Evolutionary conservation across 2,329 filamentous ascomycete species (phyloP).

Genomic region (Pyrenophora teres): DNA sequence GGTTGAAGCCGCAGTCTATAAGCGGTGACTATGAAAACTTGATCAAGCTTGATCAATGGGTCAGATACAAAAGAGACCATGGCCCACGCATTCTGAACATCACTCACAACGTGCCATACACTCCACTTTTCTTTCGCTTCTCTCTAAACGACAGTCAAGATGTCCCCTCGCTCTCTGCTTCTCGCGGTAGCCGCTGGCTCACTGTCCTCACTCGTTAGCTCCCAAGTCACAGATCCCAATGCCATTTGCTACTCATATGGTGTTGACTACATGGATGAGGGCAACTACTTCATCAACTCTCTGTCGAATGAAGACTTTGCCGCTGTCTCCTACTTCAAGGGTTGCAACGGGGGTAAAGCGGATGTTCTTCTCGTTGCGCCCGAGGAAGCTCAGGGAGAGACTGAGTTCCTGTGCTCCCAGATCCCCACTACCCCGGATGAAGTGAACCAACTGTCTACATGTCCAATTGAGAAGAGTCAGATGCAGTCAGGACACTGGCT

Average conservation of each 20-base stretch:
- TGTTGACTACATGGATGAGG: slow-evolving; percentile 52
- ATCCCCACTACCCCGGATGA: slow-evolving; percentile 49
- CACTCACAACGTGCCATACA: slow-evolving; percentile 3
- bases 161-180: slow-evolving; percentile 30
- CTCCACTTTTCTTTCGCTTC: slow-evolving; percentile 9
- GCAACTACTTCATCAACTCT: slow-evolving; percentile 54
- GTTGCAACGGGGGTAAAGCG: slow-evolving; percentile 49
- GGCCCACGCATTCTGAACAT: slow-evolving; percentile 12
- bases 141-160: slow-evolving; percentile 13
- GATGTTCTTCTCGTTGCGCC: slow-evolving; percentile 50
- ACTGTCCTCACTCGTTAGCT: slow-evolving; percentile 31
- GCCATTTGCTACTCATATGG: slow-evolving; percentile 45
- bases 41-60: slow-evolving; percentile 9
- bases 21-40: slow-evolving; percentile 13
- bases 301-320: slow-evolving; percentile 50
- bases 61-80: slow-evolving; percentile 28
- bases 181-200: slow-evolving; percentile 31
- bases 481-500: slow-evolving; percentile 53
- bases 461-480: slow-evolving; percentile 50
- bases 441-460: slow-evolving; percentile 48
- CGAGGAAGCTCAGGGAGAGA: slow-evolving; percentile 41
- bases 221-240: slow-evolving; percentile 22
- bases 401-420: slow-evolving; percentile 50
- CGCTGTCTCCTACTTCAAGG: slow-evolving; percentile 51
- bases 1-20: slow-evolving; percentile 9